phyloP scores from a whole-genome alignment of 805 yeast genomes.

The Torulaspora gathmanii region DNA sequence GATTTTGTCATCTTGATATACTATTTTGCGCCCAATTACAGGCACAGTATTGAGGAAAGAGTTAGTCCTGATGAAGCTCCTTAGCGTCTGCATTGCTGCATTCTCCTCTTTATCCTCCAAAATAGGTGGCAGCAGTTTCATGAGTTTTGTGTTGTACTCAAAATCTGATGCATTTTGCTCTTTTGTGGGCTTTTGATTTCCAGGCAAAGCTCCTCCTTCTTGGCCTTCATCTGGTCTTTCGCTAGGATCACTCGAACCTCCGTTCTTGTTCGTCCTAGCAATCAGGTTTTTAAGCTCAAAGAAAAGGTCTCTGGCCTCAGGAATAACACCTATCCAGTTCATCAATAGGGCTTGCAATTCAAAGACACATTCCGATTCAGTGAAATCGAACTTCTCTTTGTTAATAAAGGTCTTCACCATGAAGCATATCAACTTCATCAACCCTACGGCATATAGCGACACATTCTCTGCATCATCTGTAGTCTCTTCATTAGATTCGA shows the following conservation, averaged over 20 bases:
- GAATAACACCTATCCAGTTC: conserved; percentile 58
- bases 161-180: conserved; percentile 3
- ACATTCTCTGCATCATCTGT: conserved; percentile 24
- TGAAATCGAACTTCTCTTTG: conserved; percentile 42
- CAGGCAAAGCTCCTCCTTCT: neutral
- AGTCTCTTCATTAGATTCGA: conserved; percentile 13
- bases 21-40: conserved; percentile 24
- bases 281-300: conserved; percentile 36
- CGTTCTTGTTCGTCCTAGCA: neutral
- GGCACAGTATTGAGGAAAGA: conserved; percentile 24
- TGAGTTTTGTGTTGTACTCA: conserved; percentile 21
- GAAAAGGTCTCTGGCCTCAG: conserved; percentile 59
- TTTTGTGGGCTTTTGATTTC: neutral
- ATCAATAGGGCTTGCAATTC: conserved; percentile 58
- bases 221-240: neutral
- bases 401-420: conserved; percentile 53
- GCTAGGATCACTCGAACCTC: neutral
- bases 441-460: conserved; percentile 37
- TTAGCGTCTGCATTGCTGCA: conserved; percentile 25
- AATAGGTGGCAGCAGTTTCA: conserved; percentile 24
- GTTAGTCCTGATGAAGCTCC: conserved; percentile 25
- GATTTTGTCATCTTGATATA: conserved; percentile 24
- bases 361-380: conserved; percentile 49
- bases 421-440: conserved; percentile 54
- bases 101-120: conserved; percentile 19